phyloP scores from a whole-genome alignment of 1,139 yeast species.

The Maudiozyma humilis region DNA sequence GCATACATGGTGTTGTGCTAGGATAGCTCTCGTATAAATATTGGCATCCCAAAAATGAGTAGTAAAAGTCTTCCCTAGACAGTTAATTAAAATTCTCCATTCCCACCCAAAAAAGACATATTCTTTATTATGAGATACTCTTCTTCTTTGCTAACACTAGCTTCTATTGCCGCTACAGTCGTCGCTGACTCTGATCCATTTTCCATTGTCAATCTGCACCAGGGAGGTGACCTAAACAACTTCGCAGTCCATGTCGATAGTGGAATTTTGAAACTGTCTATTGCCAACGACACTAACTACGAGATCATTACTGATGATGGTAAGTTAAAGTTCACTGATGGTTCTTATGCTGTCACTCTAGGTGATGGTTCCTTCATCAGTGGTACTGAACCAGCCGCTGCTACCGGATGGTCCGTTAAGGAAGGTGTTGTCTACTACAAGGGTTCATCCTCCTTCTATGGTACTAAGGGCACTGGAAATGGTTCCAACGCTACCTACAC shows the following conservation, averaged over 20 bases:
- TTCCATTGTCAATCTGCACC: background rate
- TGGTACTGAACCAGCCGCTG: constrained; percentile 1
- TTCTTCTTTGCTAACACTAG: too few relatives aligned
- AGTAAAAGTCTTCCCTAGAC: too few relatives aligned
- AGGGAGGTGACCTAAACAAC: background rate
- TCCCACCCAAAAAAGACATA: too few relatives aligned
- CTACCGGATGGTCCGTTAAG: constrained; percentile 4
- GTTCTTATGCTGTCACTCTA: constrained; percentile 3
- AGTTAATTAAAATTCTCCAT: too few relatives aligned
- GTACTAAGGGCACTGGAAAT: constrained; percentile 1
- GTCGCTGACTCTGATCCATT: background rate
- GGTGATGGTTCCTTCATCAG: constrained; percentile 2
- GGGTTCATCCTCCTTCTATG: constrained; percentile 1
- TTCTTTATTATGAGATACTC: too few relatives aligned
- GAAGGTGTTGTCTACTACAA: constrained; percentile 2
- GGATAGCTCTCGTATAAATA: too few relatives aligned
- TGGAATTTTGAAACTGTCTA: background rate
- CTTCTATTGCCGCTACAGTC: background rate
- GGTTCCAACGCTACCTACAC: constrained; percentile 1
- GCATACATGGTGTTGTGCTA: too few relatives aligned
- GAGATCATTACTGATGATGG: constrained; percentile 4
- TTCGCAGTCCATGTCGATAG: background rate
- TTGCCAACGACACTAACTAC: background rate
- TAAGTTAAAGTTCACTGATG: constrained; percentile 1
- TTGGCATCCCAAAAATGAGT: too few relatives aligned